Percentiles rank a stretch among this genome's conserved stretches.
phyloP scores from a whole-genome alignment of 2,329 filamentous ascomycete species.

The Pseudogymnoascus verrucosus region DNA sequence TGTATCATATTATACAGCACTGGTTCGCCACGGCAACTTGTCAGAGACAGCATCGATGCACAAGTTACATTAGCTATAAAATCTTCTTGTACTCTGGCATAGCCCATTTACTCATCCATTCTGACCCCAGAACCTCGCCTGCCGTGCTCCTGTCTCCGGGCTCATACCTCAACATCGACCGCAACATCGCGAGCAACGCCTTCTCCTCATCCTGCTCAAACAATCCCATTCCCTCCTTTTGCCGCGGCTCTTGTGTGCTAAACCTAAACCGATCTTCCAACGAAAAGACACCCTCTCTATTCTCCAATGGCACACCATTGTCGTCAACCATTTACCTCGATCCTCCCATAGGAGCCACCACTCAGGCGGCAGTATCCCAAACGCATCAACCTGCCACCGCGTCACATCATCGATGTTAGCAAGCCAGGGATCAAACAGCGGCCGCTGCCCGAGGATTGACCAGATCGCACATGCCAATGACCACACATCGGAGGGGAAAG shows the following conservation, averaged over 20 bases:
- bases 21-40: too few relatives aligned
- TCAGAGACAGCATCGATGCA: too few relatives aligned
- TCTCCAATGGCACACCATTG: conserved; percentile 2
- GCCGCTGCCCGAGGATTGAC: conserved; percentile 12
- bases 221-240: neutral
- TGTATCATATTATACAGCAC: too few relatives aligned
- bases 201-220: conserved; percentile 7
- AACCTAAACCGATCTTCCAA: neutral
- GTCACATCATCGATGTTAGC: conserved; percentile 11
- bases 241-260: neutral
- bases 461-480: conserved; percentile 13
- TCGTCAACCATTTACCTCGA: conserved; percentile 9
- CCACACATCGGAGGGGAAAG: conserved; percentile 16
- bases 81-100: neutral
- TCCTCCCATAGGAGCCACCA: conserved; percentile 15
- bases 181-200: conserved; percentile 5
- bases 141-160: neutral
- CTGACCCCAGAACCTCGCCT: neutral
- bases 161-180: conserved; percentile 9
- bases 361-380: conserved; percentile 14
- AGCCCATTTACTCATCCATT: conserved; percentile 7
- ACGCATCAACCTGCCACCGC: conserved; percentile 7
- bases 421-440: conserved; percentile 12
- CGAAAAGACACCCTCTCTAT: neutral
- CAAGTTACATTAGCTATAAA: neutral